Base-by-base conservation (phyloP, 2,329 filamentous ascomycete species). In the Lachnellula hyalina region DNA sequence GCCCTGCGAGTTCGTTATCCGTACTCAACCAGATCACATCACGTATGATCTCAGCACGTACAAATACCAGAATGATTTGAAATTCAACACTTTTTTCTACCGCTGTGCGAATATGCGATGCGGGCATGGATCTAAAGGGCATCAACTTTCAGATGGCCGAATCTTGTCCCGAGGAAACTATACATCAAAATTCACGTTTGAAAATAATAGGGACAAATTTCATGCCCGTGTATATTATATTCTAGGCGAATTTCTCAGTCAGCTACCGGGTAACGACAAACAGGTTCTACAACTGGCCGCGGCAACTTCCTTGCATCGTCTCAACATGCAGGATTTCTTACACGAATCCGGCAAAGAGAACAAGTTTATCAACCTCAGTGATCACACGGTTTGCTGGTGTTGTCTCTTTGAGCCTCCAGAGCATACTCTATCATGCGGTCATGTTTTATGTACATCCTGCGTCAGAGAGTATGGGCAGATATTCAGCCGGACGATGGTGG, bases 61-160 rank as follows among this genome's bases (percentile, higher is more conserved):
- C 45, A 25, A 47, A n/a, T 47, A 28, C 25, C 45, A 47, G 36
- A 21, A 53, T n/a, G 46, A 50, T 23, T 38, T 32, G 21, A 21
- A 40, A n/a, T 38, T 17, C 25, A 14, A 8, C 4, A 23, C 9
- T 15, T n/a, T 17, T 12, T 19, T 32, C 14, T 45, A 23, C 23
- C 23, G 51, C 7, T 56, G 54, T 34, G 46, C 41, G 2, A 51
- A 51, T 40, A 17, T 48, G 17, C 40, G 47, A 14, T 17, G 41
- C 48, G 55, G 55, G 4, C 55, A 57, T 23, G 48, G 23, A 25
- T 44, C 55, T 4, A 57, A 51, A 44, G 55, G 55, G 6, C 55
- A 57, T 34, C 55, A 57, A 49, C 14, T 44, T n/a, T 36, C 42
- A 12, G 23, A 53, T 47, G 55, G 55, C 4, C 32, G 17, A 14